Base-by-base conservation (phyloP, 2,329 filamentous ascomycete genomes). In the Lecanicillium sp. region DNA sequence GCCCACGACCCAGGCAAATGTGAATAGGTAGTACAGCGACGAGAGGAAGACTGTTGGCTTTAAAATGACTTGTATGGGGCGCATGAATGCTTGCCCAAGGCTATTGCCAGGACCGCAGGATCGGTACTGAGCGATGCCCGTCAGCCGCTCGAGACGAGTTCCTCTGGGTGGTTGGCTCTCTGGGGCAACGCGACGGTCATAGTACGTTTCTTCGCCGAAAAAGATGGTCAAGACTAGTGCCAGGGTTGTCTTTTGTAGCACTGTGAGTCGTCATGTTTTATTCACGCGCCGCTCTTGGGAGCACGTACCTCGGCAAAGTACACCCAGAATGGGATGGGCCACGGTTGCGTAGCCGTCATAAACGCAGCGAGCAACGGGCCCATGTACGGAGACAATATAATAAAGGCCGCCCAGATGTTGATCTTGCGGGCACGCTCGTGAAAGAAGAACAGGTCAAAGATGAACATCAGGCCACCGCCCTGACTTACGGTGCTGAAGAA, bases 371-470 rank as follows among this genome's bases (percentile, higher is more conserved):
- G 48, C 3, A 69, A 51, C 1, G 68, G 68, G 1, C 66, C 67
- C 42, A 64, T 51, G 47, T 67, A 74, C 37, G 60, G 70, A 13
- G 56, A 59, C 10, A 62, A 52, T 37, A 66, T 53, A 47, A 65
- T 60, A 41, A 62, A 57, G 3, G 58, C 53, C 13, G 64, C 65
- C 66, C 66, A 71, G 28, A 71, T 55, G 36, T 67, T 66, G 43
- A 71, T 70, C 50, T 71, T 71, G 17, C 67, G 54, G 1, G 68
- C 67, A 27, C 70, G 60, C 44, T 77, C 66, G 46, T 79, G 74
- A 54, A 77, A 74, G 58, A 74, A 78, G 59, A 75, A 79, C 41
- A 76, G 63, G 51, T 79, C 74, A 39, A 74, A 69, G 50, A 75
- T 68, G 49, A 69, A 69, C 46, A 71, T 68, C 37, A 77, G 57